Evolutionary conservation across 2,329 filamentous ascomycete species (phyloP).

Genomic region (Claviceps pazoutovae): DNA sequence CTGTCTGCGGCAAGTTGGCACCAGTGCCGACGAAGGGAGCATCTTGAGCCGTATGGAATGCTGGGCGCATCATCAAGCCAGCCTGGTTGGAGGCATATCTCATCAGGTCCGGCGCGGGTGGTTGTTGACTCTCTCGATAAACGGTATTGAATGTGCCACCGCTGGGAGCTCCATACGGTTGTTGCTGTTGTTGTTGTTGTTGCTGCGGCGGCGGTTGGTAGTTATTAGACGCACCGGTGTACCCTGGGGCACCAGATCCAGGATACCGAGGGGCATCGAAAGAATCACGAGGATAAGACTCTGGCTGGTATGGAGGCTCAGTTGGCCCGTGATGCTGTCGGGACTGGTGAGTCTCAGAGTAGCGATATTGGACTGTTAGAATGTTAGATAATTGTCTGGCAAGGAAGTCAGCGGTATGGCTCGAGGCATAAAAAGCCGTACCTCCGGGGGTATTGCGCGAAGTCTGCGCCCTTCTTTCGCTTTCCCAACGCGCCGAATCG

Average conservation of each 20-base stretch:
- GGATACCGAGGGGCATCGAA: conserved; percentile 35
- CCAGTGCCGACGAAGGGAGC: conserved; percentile 22
- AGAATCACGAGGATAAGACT: conserved; percentile 27
- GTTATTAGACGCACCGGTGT: conserved; percentile 29
- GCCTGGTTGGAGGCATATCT: conserved; percentile 18
- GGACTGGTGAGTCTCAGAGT: conserved; percentile 36
- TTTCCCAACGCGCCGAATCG: conserved; percentile 48
- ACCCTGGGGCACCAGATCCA: conserved; percentile 34
- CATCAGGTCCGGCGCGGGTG: conserved; percentile 17
- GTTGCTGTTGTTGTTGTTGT: conserved; percentile 6
- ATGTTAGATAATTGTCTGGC: conserved; percentile 44
- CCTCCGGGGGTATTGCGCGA: conserved; percentile 41
- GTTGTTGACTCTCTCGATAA: conserved; percentile 20
- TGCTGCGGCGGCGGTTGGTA: conserved; percentile 13
- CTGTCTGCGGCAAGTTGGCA: conserved; percentile 19
- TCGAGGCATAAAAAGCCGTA: conserved; percentile 34
- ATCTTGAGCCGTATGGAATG: conserved; percentile 18
- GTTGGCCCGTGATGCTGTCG: conserved; percentile 36
- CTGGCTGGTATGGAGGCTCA: conserved; percentile 20
- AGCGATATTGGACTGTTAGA: conserved; percentile 42
- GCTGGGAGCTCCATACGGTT: conserved; percentile 17
- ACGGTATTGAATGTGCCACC: conserved; percentile 17
- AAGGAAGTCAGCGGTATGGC: conserved; percentile 32
- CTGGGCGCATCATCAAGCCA: conserved; percentile 18
- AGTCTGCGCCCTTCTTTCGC: conserved; percentile 42